Evolutionary conservation across 495 filamentous ascomycete species (phyloP).

Genomic region (Aspergillus coremiiformis): DNA sequence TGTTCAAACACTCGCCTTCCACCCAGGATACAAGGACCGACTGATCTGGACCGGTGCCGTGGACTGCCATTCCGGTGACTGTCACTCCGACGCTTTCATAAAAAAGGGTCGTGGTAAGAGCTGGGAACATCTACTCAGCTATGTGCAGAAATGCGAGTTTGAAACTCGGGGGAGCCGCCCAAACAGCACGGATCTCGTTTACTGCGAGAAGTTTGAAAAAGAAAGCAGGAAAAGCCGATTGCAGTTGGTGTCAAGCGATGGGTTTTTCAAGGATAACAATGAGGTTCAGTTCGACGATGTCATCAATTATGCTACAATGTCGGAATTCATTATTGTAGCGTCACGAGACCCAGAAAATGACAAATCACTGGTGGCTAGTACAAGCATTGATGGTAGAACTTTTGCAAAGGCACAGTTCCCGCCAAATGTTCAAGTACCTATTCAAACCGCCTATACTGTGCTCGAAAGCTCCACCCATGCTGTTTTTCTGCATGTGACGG

Average conservation of each 20-base stretch:
- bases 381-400: conserved; percentile 71
- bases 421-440: conserved; percentile 64
- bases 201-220: conserved; percentile 68
- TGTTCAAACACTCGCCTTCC: conserved; percentile 58
- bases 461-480: conserved; percentile 88
- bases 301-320: conserved; percentile 82
- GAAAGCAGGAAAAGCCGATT: conserved; percentile 52
- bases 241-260: conserved; percentile 63
- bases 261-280: conserved; percentile 59
- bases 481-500: conserved; percentile 84
- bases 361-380: conserved; percentile 63
- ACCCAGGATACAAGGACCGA: conserved; percentile 74
- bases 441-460: conserved; percentile 80
- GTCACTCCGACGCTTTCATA: conserved; percentile 63
- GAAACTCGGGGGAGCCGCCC: conserved; percentile 55
- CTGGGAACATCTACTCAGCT: conserved; percentile 62
- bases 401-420: conserved; percentile 87
- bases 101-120: conserved; percentile 66
- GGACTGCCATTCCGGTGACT: conserved; percentile 47
- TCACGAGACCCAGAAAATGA: conserved; percentile 54
- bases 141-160: conserved; percentile 75
- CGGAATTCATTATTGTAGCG: conserved; percentile 90
- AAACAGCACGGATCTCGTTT: conserved; percentile 59
- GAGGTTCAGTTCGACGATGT: conserved; percentile 55
- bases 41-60: conserved; percentile 79